phyloP scores from a whole-genome alignment of 306 rosid genomes.

The Lathyrus oleraceus region DNA sequence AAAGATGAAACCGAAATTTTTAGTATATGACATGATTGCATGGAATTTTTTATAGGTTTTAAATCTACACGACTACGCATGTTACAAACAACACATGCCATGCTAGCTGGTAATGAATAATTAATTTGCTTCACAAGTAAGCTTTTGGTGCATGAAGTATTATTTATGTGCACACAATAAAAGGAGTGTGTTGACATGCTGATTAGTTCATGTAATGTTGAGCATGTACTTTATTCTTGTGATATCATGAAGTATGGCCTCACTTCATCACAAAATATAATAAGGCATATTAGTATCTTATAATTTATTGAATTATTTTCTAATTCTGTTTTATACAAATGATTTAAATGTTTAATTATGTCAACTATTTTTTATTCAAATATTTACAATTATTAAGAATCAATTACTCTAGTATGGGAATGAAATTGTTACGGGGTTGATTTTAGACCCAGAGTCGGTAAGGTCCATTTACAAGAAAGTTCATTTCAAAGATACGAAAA shows the following conservation, averaged over 20 bases:
- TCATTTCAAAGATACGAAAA: too few species aligned
- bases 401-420: too few species aligned
- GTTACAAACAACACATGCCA: conserved; percentile 16
- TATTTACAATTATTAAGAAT: too few species aligned
- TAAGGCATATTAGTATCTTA: too few species aligned
- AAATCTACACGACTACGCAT: background rate
- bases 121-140: background rate
- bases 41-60: background rate
- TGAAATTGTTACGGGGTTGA: too few species aligned
- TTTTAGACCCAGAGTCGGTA: too few species aligned
- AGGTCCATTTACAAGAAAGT: too few species aligned
- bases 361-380: too few species aligned
- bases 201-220: background rate
- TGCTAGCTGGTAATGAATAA: background rate
- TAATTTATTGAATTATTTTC: too few species aligned
- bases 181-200: conserved; percentile 5
- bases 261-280: background rate
- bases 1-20: background rate
- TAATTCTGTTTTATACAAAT: too few species aligned
- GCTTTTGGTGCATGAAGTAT: conserved; percentile 16
- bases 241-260: background rate
- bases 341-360: too few species aligned
- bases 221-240: background rate
- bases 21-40: background rate
- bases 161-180: background rate